Evolutionary conservation across 495 filamentous ascomycete genomes (phyloP).

Genomic region (Daldinia decipiens): DNA sequence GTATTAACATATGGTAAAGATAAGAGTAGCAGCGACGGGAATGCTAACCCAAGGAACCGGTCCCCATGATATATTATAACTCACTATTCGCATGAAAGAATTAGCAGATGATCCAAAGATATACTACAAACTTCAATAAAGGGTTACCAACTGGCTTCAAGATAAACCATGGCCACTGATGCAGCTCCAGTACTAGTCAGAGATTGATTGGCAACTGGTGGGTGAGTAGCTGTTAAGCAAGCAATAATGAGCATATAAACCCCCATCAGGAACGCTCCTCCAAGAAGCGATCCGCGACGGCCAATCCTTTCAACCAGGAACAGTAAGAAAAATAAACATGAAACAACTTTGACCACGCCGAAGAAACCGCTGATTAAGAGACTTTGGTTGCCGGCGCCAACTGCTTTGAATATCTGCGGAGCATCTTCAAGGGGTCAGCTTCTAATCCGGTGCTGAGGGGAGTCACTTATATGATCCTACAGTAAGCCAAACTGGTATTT

Average conservation of each 20-base stretch:
- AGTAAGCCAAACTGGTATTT: slow-evolving; percentile 62
- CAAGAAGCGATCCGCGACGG: slow-evolving; percentile 51
- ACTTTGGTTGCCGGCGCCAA: slow-evolving; percentile 55
- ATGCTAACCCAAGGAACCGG: slow-evolving; percentile 56
- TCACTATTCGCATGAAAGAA: slow-evolving; percentile 27
- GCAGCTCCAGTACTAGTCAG: slow-evolving; percentile 54
- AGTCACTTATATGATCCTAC: slow-evolving; percentile 18
- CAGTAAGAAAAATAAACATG: slow-evolving; percentile 53
- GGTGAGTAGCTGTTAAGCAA: slow-evolving; percentile 53
- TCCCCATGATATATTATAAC: slow-evolving; percentile 63
- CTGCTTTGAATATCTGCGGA: slow-evolving; percentile 59
- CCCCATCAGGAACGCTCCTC: slow-evolving; percentile 53
- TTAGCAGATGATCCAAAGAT: background rate
- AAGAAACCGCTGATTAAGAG: slow-evolving; percentile 62
- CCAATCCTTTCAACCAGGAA: slow-evolving; percentile 54
- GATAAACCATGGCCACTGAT: slow-evolving; percentile 62
- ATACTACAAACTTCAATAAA: background rate
- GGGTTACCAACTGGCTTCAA: slow-evolving; percentile 51
- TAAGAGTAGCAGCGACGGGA: background rate
- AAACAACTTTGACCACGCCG: slow-evolving; percentile 59
- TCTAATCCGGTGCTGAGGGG: slow-evolving; percentile 3
- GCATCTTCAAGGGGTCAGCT: slow-evolving; percentile 36
- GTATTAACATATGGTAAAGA: background rate
- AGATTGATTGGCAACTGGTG: slow-evolving; percentile 47
- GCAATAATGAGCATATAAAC: slow-evolving; percentile 45